These are phyloP conservation scores for Hypoxylon sp. DNA, from an alignment of 2,329 filamentous ascomycete genomes.

Conservation along the genomic window DNA sequence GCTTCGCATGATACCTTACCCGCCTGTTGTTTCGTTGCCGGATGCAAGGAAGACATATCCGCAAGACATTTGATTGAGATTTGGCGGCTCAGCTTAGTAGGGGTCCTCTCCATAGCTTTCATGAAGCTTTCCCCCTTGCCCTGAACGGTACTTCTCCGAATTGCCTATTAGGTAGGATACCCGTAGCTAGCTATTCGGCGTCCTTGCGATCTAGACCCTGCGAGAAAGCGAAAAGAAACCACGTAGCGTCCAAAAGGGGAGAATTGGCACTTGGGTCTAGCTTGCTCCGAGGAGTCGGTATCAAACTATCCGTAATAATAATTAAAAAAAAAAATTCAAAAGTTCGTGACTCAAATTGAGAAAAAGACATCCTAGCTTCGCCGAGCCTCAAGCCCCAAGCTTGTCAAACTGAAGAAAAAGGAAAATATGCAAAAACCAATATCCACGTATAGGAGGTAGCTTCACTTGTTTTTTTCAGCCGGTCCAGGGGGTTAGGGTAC, in stretches of 20 bases:
- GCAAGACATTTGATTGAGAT: slow-evolving; percentile 33
- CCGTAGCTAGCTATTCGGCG: slow-evolving; percentile 16
- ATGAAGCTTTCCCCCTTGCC: slow-evolving; percentile 8
- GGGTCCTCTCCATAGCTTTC: slow-evolving; percentile 14
- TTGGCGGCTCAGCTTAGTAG: slow-evolving; percentile 24
- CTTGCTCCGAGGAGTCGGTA: slow-evolving; percentile 30
- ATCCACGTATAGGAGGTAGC: slow-evolving; percentile 8
- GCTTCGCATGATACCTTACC: slow-evolving; percentile 20
- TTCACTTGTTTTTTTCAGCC: slow-evolving; percentile 27
- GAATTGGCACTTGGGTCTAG: slow-evolving; percentile 16
- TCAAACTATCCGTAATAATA: slow-evolving; percentile 25
- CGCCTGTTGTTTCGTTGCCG: slow-evolving; percentile 24
- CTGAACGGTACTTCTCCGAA: slow-evolving; percentile 28
- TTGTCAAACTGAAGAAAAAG: slow-evolving; percentile 3
- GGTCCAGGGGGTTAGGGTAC: slow-evolving; percentile 18
- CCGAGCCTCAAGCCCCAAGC: neutral
- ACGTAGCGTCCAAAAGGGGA: slow-evolving; percentile 28
- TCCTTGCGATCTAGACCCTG: slow-evolving; percentile 34
- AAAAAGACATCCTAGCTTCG: slow-evolving; percentile 6
- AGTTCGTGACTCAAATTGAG: slow-evolving; percentile 19
- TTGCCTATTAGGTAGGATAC: slow-evolving; percentile 37
- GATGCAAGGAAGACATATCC: slow-evolving; percentile 42
- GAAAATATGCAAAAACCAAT: neutral
- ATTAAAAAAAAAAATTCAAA: too few relatives aligned
- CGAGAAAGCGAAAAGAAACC: slow-evolving; percentile 17